phyloP scores from a whole-genome alignment of 2,329 filamentous ascomycete genomes.

The Calonectria ilicicola region DNA sequence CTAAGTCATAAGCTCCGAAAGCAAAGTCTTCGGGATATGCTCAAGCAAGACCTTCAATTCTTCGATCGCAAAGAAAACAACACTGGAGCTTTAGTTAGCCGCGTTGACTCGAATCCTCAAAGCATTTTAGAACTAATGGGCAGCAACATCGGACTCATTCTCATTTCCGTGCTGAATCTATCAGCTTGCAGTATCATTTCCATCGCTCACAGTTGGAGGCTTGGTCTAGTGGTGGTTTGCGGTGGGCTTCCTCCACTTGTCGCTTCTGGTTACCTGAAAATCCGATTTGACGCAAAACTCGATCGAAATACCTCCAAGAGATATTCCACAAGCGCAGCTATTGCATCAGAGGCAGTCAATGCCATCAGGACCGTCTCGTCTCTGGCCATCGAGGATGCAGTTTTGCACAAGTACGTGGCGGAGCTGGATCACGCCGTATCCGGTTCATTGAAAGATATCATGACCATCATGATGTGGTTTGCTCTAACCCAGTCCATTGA shows the following conservation, averaged over 20 bases:
- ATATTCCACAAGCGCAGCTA: conserved; percentile 51
- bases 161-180: conserved; percentile 52
- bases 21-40: conserved; percentile 45
- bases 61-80: conserved; percentile 57
- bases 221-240: conserved; percentile 61
- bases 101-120: conserved; percentile 52
- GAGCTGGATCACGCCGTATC: conserved; percentile 47
- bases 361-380: conserved; percentile 56
- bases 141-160: conserved; percentile 54
- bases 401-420: conserved; percentile 45
- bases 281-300: conserved; percentile 54
- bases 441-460: conserved; percentile 46
- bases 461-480: conserved; percentile 51
- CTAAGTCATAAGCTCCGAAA: conserved; percentile 41
- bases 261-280: conserved; percentile 52
- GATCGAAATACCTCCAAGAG: conserved; percentile 51
- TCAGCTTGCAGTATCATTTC: conserved; percentile 54
- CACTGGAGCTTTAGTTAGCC: conserved; percentile 51
- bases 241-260: conserved; percentile 53
- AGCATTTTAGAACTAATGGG: conserved; percentile 57
- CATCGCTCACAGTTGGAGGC: conserved; percentile 59
- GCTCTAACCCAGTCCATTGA: conserved; percentile 52
- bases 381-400: conserved; percentile 54
- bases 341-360: conserved; percentile 57
- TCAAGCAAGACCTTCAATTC: conserved; percentile 56